Percentiles rank a stretch among this genome's conserved stretches.
Conservation (phyloP, 2,329 filamentous ascomycete genomes). For the Colletotrichum eremochloae region DNA sequence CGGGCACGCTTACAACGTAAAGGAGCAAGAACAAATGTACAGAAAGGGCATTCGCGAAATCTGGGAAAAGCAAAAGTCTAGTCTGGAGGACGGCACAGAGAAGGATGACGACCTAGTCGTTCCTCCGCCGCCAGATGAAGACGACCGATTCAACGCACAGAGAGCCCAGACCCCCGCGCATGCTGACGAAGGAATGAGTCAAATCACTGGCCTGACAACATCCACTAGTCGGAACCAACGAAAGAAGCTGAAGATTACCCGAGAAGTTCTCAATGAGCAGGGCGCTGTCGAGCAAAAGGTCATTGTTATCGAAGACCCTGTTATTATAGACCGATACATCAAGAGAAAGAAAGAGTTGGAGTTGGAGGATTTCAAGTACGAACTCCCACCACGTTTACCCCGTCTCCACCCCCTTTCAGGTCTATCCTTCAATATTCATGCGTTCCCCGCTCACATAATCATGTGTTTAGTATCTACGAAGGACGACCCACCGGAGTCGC, state of each 20-base stretch:
- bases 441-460: slow-evolving; percentile 42
- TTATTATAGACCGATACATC: slow-evolving; percentile 90
- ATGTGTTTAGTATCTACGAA: slow-evolving; percentile 44
- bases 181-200: slow-evolving; percentile 83
- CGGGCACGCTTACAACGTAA: slow-evolving; percentile 97
- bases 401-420: slow-evolving; percentile 29
- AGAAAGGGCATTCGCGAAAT: slow-evolving; percentile 92
- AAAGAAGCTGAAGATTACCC: slow-evolving; percentile 80
- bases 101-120: slow-evolving; percentile 72
- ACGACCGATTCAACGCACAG: slow-evolving; percentile 79
- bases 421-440: slow-evolving; percentile 37
- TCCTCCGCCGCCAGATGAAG: slow-evolving; percentile 69
- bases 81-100: slow-evolving; percentile 79
- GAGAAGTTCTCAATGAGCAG: slow-evolving; percentile 64
- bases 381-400: slow-evolving; percentile 21
- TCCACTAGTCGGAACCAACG: slow-evolving; percentile 74
- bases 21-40: slow-evolving; percentile 91
- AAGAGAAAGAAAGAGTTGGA: slow-evolving; percentile 80
- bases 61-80: slow-evolving; percentile 89
- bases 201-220: slow-evolving; percentile 79
- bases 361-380: slow-evolving; percentile 63
- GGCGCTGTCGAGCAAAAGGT: slow-evolving; percentile 72
- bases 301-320: slow-evolving; percentile 81
- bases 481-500: slow-evolving; percentile 41
- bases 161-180: slow-evolving; percentile 76